Base-by-base conservation (phyloP, 2,329 filamentous ascomycete species). In the Rosellinia necatrix region DNA sequence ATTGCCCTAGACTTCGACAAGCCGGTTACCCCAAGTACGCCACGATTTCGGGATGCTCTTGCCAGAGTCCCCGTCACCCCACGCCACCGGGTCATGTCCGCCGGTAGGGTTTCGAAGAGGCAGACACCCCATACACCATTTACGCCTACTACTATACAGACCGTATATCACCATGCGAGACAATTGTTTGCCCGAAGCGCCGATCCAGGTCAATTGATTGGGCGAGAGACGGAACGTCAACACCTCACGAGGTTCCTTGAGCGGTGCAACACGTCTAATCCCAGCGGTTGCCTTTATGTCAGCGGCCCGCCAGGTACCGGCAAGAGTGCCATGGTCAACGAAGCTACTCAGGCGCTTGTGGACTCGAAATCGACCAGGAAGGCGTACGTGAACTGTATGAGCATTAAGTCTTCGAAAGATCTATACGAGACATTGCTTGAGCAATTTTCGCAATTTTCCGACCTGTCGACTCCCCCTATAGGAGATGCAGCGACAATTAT, bases 221-320 rank as follows among this genome's bases (percentile, higher is more conserved):
- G 92, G 44, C 86, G 92, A 41, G 90, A 96, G 25, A 76, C 82
- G 68, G 78, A 88, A 68, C 78, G 83, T 35, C 76, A 80, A 12
- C 86, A 92, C 61, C 76, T 97, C 29, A 76, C 78, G 10, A 73
- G 70, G 0, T 97, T 96, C 69, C 80, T 97, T 47, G 76, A 83
- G 34, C 81, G 82, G 47, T 85, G 86, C 64, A 76, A 87, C 4
- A 77, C 82, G 7, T 73, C 82, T 15, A 78, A 78, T 9, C 83
- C 81, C 3, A 86, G 87, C 49, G 92, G 92, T 49, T 97, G 93
- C 69, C 82, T 96, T 48, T 99, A 99, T 70, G 88, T 99, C 64
- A 97, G 92, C 65, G 94, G 94, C 0, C 94, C 94, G 3, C 94
- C 94, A 2, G 94, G 94, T 9, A 99, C 94, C 0, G 94, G 94